Base-by-base conservation (phyloP, 805 yeast species). In the Wickerhamomyces silvicola region DNA sequence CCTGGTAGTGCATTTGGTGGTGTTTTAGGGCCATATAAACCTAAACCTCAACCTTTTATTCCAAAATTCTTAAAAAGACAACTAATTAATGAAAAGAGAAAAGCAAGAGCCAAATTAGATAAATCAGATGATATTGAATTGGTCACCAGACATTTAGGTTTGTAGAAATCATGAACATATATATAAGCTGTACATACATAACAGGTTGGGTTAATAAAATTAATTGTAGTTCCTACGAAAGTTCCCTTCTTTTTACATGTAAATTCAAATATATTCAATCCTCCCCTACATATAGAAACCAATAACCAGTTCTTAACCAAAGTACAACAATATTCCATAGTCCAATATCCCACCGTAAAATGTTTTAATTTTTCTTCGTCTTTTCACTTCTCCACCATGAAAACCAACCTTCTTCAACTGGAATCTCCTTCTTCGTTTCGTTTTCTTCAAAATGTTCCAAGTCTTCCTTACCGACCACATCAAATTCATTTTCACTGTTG, bases 1-100 rank as follows among this genome's bases (percentile, higher is more conserved):
- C 87, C 90, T 10, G 69, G 78, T 24, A 71, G 67, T 20, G 81
- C 87, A 1, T 85, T 80, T 50, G 86, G 70, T 27, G 97, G 97
- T 33, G 60, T 49, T 4, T 55, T 70, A 29, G 79, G 78, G 11
- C 72, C 75, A 11, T 68, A 70, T 40, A 68, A 68, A 18, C 78
- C 75, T 24, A 68, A 72, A n/a, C 72, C 84, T 7, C 66, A 68
- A 57, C 79, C 83, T 14, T 82, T 75, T 46, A 63, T 80, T n/a
- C 72, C 85, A 27, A 68, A 62, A 47, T 57, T 53, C 22, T 46
- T 71, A 14, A 59, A 59, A 37, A 62, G 68, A 42, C 60, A 65
- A 46, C 52, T 78, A 62, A 47, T 57, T 28, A 74, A 73, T 45
- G 56, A 59, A 35, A 68, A 63, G 54, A 48, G 23, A 11, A 42